Evolutionary conservation across 345 rosid genomes (phyloP), one percentile per base, ranked within the genome.

Genomic region (Camelina neglecta): DNA sequence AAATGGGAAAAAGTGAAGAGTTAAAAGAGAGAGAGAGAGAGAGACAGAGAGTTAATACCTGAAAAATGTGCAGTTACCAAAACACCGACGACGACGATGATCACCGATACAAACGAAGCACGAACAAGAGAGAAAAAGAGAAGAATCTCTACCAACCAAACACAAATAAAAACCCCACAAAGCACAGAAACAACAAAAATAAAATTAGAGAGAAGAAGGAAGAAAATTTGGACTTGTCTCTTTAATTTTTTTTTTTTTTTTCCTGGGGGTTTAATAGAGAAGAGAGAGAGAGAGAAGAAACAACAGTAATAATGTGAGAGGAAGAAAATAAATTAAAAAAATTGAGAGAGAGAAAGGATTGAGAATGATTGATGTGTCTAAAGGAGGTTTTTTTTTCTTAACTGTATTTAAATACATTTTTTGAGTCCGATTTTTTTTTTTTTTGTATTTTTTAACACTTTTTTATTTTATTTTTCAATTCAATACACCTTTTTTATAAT

Each of bases 31-130:
- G 64, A 72, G 64, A 12, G n/a, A 44, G 16, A 44, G 49, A 44
- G 49, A 65, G 13, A 12, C 7, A 44, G 16, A 44, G 49, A 44
- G 49, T 1, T 21, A 35, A 78, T 67, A 78, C 74, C 78, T 55
- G 29, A 67, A 67, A 29, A 78, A 77, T 72, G 76, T 67, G 77
- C 81, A 72, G 77, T 78, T 78, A 72, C 81, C 81, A 67, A 78
- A 67, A 67, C 63, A 68, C 31, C 31, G 31, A 29, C 31, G 31
- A 29, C 31, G 51, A 73, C 70, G 78, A 78, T 78, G 78, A 78
- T 78, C 81, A 78, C 81, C 81, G 78, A 78, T 73, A 73, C 70
- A 65, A 42, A 72, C 60, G 31, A 29, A 29, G 31, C 64, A 60
- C 53, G 58, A 60, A 57, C 68, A 53, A 50, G 64, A 53, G 31